Evolutionary conservation across 805 yeast genomes (phyloP).

Genomic region (Saccharomycopsis babjevae): DNA sequence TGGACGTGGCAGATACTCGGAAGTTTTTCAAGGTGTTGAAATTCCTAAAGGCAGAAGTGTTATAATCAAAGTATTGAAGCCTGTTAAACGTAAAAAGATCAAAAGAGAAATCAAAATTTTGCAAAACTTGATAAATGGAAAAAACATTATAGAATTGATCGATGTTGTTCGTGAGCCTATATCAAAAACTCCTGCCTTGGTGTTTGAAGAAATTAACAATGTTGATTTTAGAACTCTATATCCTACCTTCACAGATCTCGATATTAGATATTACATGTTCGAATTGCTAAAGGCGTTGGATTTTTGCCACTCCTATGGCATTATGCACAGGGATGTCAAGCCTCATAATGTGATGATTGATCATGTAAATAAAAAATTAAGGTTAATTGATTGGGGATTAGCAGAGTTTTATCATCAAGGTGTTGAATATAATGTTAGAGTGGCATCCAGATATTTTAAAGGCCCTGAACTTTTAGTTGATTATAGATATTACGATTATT

Average conservation of each 20-base stretch:
- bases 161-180: slow-evolving; percentile 85
- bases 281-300: slow-evolving; percentile 78
- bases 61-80: slow-evolving; percentile 86
- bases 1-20: slow-evolving; percentile 91
- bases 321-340: slow-evolving; percentile 89
- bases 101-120: slow-evolving; percentile 83
- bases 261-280: slow-evolving; percentile 73
- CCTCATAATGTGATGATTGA: slow-evolving; percentile 94
- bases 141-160: slow-evolving; percentile 62
- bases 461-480: slow-evolving; percentile 87
- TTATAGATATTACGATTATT: slow-evolving; percentile 75
- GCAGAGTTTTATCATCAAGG: slow-evolving; percentile 91
- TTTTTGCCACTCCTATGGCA: slow-evolving; percentile 86
- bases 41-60: slow-evolving; percentile 50
- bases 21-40: slow-evolving; percentile 80
- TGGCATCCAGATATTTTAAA: slow-evolving; percentile 84
- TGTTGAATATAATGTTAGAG: slow-evolving; percentile 82
- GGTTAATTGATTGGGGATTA: slow-evolving; percentile 89
- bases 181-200: slow-evolving; percentile 77
- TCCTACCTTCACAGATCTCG: slow-evolving; percentile 65
- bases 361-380: slow-evolving; percentile 48
- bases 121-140: slow-evolving; percentile 76
- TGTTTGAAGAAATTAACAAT: slow-evolving; percentile 78
- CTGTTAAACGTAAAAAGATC: slow-evolving; percentile 87
- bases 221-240: slow-evolving; percentile 79